phyloP scores from a whole-genome alignment of 2,329 filamentous ascomycete genomes.

The Thelonectria blattea region DNA sequence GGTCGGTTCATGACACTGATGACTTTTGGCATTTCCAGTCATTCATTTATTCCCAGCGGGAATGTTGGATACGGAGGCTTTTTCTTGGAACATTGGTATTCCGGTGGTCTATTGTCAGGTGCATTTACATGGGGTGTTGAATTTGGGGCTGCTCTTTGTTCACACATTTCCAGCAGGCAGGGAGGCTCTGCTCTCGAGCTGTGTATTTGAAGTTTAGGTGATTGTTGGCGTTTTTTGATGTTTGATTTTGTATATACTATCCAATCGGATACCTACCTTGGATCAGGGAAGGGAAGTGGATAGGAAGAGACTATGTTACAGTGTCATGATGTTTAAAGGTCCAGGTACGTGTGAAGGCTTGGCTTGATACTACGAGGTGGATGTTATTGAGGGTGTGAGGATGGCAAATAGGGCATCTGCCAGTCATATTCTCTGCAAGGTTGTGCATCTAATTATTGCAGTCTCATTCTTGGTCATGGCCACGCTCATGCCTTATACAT shows the following conservation, averaged over 20 bases:
- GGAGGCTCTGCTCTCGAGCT: not conserved
- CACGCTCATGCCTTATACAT: not conserved
- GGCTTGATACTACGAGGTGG: not conserved
- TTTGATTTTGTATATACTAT: slow-evolving; percentile 9
- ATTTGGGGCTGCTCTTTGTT: slow-evolving; percentile 3
- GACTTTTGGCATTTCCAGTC: slow-evolving; percentile 6
- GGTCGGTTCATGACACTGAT: slow-evolving; percentile 14
- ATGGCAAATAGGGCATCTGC: not conserved
- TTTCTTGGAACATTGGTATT: not conserved
- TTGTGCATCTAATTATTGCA: not conserved
- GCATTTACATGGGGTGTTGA: slow-evolving; percentile 11
- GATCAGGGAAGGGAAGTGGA: not conserved
- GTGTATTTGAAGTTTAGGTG: not conserved
- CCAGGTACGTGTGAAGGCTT: not conserved
- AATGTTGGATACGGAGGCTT: slow-evolving; percentile 15
- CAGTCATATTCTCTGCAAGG: not conserved
- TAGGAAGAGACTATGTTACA: not conserved
- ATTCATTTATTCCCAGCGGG: slow-evolving; percentile 1
- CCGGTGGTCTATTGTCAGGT: slow-evolving; percentile 6
- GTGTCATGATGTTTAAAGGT: not conserved
- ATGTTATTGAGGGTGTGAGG: not conserved
- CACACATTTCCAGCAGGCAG: not conserved
- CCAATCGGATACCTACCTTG: not conserved
- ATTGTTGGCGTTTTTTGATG: slow-evolving; percentile 9
- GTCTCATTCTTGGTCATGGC: not conserved